Conservation (phyloP, 176 grass and related monocot genomes). For the Raddia guianensis region DNA sequence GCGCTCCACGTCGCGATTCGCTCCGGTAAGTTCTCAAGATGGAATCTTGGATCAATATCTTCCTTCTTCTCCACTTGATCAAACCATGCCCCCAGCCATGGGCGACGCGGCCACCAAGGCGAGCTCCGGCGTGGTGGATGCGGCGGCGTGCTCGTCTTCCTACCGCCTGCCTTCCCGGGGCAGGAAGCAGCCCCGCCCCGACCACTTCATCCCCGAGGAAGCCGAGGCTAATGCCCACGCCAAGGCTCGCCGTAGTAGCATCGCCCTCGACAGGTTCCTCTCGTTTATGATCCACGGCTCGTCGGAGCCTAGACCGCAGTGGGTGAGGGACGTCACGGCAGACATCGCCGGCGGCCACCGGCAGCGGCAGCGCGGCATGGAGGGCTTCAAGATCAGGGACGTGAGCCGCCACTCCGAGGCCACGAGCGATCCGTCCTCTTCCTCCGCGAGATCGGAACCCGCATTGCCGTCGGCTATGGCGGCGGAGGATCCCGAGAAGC, state of each 20-base stretch:
- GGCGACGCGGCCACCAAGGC: neutral
- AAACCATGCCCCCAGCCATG: neutral
- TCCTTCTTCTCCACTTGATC: neutral
- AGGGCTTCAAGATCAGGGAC: neutral
- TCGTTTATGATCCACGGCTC: neutral
- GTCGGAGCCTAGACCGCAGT: slow-evolving; percentile 6
- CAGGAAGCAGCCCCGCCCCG: slow-evolving; percentile 37
- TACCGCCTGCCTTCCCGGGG: neutral
- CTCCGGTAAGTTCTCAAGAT: neutral
- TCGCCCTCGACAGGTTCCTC: slow-evolving; percentile 30
- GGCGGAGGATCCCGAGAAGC: neutral
- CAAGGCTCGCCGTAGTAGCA: slow-evolving; percentile 26
- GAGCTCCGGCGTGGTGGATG: neutral
- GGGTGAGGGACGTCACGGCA: neutral
- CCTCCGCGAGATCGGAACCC: neutral
- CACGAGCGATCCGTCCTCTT: neutral
- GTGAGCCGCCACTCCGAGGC: neutral
- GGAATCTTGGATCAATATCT: neutral
- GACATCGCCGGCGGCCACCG: neutral
- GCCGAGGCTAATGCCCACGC: neutral
- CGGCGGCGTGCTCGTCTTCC: neutral
- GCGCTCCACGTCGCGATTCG: neutral
- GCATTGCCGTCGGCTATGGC: neutral
- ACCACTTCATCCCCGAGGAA: slow-evolving; percentile 26
- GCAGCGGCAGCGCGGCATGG: neutral